phyloP scores from a whole-genome alignment of 2,329 filamentous ascomycete genomes.

The Fusarium napiforme region DNA sequence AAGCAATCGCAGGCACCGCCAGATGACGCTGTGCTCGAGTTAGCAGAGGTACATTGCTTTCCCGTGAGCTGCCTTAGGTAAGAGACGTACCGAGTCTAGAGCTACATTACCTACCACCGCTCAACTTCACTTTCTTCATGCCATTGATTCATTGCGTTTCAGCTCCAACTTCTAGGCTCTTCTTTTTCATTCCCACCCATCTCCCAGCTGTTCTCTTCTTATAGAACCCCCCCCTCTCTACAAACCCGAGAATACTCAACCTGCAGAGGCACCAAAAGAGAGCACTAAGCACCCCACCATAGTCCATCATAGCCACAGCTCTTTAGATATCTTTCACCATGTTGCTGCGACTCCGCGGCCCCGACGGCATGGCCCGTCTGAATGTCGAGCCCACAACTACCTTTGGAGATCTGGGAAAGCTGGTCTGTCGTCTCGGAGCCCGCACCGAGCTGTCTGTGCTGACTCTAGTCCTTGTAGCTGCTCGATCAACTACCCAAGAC shows the following conservation, averaged over 20 bases:
- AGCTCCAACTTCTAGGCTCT: conserved; percentile 24
- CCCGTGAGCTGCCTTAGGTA: conserved; percentile 5
- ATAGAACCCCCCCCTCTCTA: not conserved
- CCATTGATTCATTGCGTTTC: conserved; percentile 34
- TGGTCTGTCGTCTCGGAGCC: conserved; percentile 53
- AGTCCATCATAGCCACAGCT: conserved; percentile 9
- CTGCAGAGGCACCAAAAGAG: conserved; percentile 3
- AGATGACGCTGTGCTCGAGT: conserved; percentile 44
- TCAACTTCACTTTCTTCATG: conserved; percentile 15
- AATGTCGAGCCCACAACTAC: conserved; percentile 78
- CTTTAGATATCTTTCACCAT: conserved; percentile 59
- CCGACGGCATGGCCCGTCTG: conserved; percentile 91
- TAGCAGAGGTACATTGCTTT: not conserved
- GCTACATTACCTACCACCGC: conserved; percentile 5
- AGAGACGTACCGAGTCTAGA: conserved; percentile 24
- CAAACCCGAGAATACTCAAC: not conserved
- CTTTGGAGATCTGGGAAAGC: conserved; percentile 71
- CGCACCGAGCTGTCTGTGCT: conserved; percentile 15
- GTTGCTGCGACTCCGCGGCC: conserved; percentile 87
- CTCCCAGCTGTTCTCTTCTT: not conserved
- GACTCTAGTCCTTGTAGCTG: conserved; percentile 55
- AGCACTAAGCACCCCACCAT: conserved; percentile 27
- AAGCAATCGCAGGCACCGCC: conserved; percentile 42
- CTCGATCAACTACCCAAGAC: conserved; percentile 68
- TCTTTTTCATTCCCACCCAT: not conserved